These are phyloP conservation scores for Leucocoprinus sp. DNA, from an alignment of 768 basidiomycete species.

Conservation along the genomic window DNA sequence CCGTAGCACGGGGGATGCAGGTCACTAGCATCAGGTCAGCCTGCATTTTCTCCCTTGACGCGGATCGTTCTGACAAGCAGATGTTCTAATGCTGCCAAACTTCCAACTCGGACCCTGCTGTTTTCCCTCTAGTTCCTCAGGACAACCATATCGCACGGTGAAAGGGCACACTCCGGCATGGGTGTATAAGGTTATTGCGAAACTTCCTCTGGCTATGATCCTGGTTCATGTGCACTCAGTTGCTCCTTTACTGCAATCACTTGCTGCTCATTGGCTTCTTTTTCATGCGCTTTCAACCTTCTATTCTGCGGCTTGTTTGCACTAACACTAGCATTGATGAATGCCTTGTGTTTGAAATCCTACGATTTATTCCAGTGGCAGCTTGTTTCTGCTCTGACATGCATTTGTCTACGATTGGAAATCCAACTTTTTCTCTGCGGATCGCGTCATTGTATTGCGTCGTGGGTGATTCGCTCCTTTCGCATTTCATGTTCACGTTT, in stretches of 20 bases:
- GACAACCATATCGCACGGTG: constrained; percentile 76
- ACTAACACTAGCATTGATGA: background rate
- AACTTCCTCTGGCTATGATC: constrained; percentile 4
- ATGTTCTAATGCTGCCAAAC: background rate
- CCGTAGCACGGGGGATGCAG: constrained; percentile 72
- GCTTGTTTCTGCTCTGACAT: background rate
- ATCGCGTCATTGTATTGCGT: background rate
- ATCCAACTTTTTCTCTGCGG: background rate
- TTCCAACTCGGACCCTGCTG: background rate
- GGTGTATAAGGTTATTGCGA: constrained; percentile 53
- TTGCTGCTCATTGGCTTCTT: background rate
- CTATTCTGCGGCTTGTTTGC: background rate
- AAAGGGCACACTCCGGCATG: constrained; percentile 88
- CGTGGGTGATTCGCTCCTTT: background rate
- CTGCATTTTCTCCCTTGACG: background rate
- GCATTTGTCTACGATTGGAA: background rate
- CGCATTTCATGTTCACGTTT: background rate
- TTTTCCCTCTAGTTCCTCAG: constrained; percentile 59
- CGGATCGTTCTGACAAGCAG: background rate
- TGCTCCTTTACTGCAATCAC: too few relatives aligned
- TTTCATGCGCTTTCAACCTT: background rate
- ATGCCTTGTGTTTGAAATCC: background rate
- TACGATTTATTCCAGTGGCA: background rate
- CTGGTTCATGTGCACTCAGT: background rate
- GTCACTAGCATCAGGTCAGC: constrained; percentile 84